phyloP scores from a whole-genome alignment of 805 yeast genomes.

The Pichia heedii region DNA sequence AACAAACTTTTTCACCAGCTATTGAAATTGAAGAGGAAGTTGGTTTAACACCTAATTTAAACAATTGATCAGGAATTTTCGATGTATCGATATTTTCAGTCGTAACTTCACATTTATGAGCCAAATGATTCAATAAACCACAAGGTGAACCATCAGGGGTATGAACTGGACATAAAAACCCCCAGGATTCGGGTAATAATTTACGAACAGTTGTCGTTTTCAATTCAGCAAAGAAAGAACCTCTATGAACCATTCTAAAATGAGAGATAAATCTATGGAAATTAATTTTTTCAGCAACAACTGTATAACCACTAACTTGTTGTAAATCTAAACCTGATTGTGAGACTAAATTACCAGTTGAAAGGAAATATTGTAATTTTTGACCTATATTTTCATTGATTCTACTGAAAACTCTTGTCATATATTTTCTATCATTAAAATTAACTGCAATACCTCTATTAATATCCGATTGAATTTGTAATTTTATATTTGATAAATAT shows the following conservation, averaged over 20 bases:
- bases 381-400: slow-evolving; percentile 91
- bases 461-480: slow-evolving; percentile 72
- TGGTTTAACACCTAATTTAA: slow-evolving; percentile 72
- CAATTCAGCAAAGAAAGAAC: slow-evolving; percentile 96
- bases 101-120: slow-evolving; percentile 87
- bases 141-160: slow-evolving; percentile 99
- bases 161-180: slow-evolving; percentile 97
- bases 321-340: slow-evolving; percentile 97
- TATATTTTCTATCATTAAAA: slow-evolving; percentile 76
- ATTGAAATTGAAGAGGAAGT: slow-evolving; percentile 54
- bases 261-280: slow-evolving; percentile 96
- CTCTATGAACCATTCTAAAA: slow-evolving; percentile 99
- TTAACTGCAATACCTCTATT: slow-evolving; percentile 74
- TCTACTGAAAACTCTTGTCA: slow-evolving; percentile 67
- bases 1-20: slow-evolving; percentile 81
- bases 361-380: slow-evolving; percentile 85
- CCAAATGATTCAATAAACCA: slow-evolving; percentile 93
- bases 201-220: slow-evolving; percentile 97
- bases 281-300: slow-evolving; percentile 96
- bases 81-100: slow-evolving; percentile 70
- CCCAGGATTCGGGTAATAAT: slow-evolving; percentile 96
- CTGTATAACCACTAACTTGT: slow-evolving; percentile 96
- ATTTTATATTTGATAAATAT: slow-evolving; percentile 62
- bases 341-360: slow-evolving; percentile 94
- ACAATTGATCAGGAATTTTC: slow-evolving; percentile 54